phyloP scores from a whole-genome alignment of 768 basidiomycete genomes.

The Amanita subjunquillea region DNA sequence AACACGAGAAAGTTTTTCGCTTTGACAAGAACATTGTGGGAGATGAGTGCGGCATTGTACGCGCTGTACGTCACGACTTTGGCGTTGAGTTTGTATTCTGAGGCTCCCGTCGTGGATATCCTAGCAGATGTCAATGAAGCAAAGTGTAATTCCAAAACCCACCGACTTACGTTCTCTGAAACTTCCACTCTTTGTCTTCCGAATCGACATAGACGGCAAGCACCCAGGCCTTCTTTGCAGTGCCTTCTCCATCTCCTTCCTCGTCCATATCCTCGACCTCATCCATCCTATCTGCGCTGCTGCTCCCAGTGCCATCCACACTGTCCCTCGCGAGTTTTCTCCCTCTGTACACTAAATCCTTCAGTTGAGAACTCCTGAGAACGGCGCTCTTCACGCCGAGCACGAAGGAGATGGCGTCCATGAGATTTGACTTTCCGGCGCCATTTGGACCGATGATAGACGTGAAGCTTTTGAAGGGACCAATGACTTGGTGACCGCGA shows the following conservation, averaged over 20 bases:
- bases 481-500: constrained; percentile 78
- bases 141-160: background rate
- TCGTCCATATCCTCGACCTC: constrained; percentile 35
- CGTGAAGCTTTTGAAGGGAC: constrained; percentile 89
- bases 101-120: constrained; percentile 78
- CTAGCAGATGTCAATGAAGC: constrained; percentile 28
- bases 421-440: constrained; percentile 96
- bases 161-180: constrained; percentile 78
- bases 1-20: constrained; percentile 99
- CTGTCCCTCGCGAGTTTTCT: constrained; percentile 45
- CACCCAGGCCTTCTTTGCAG: constrained; percentile 93
- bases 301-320: constrained; percentile 19
- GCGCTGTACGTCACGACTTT: constrained; percentile 74
- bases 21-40: constrained; percentile 94
- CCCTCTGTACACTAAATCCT: constrained; percentile 95
- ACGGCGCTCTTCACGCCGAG: constrained; percentile 93
- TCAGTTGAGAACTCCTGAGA: constrained; percentile 85
- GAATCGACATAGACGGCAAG: constrained; percentile 80
- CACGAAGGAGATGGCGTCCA: constrained; percentile 99
- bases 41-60: constrained; percentile 81
- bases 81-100: constrained; percentile 84
- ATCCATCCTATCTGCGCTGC: constrained; percentile 34
- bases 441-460: constrained; percentile 98
- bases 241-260: constrained; percentile 57
- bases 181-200: constrained; percentile 75